phyloP scores from a whole-genome alignment of 805 yeast genomes.

The Lipomyces sp. region DNA sequence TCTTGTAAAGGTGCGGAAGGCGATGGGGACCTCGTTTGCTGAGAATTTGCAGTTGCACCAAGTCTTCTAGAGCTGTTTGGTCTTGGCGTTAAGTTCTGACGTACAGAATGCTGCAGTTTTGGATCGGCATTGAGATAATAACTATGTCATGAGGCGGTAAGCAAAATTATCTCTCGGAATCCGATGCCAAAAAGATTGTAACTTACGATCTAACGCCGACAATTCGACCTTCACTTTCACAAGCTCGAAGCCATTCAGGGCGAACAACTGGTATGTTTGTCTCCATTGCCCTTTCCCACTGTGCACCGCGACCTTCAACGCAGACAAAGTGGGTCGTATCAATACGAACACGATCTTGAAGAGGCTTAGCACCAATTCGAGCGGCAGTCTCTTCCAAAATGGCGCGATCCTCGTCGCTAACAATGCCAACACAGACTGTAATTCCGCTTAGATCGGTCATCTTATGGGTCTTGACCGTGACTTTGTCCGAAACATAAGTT shows the following conservation, averaged over 20 bases:
- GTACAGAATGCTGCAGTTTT: conserved; percentile 3
- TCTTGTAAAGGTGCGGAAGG: neutral
- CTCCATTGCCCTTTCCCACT: conserved; percentile 77
- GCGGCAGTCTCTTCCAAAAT: conserved; percentile 68
- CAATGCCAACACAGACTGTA: conserved; percentile 83
- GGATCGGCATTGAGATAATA: conserved; percentile 3
- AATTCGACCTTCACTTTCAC: conserved; percentile 83
- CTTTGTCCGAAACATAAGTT: conserved; percentile 65
- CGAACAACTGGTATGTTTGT: conserved; percentile 90
- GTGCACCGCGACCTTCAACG: conserved; percentile 71
- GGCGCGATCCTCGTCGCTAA: conserved; percentile 52
- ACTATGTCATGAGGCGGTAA: neutral
- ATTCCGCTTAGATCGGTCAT: conserved; percentile 96
- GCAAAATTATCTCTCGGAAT: neutral
- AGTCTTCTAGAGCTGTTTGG: neutral
- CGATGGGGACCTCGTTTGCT: neutral
- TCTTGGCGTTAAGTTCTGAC: neutral
- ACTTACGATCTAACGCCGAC: conserved; percentile 87
- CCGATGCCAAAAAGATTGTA: neutral
- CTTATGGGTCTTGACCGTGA: conserved; percentile 82
- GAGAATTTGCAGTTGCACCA: conserved; percentile 1
- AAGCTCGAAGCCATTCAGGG: conserved; percentile 97
- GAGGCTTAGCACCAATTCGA: conserved; percentile 81
- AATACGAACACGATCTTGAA: conserved; percentile 73
- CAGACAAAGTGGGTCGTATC: conserved; percentile 95